Base-by-base conservation (phyloP, 495 filamentous ascomycete genomes). In the Halenospora varia region DNA sequence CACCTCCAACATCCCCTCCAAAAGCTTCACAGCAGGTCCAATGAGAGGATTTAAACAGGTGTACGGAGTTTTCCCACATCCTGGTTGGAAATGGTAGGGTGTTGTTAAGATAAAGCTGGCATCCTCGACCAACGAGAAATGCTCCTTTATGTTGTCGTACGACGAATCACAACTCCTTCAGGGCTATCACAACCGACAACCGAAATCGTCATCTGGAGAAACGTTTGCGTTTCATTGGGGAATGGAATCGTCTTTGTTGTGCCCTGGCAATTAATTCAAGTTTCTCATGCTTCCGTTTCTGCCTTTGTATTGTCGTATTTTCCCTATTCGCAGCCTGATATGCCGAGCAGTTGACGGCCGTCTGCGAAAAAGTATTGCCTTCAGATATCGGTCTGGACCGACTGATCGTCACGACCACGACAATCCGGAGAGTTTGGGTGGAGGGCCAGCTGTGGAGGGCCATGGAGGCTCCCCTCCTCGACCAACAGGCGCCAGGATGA, bases 1-100 rank as follows among this genome's bases (percentile, higher is more conserved):
- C 29, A 35, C 25, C 48, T 41, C 35, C n/a, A 10, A 17, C 17
- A 58, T 24, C 42, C 18, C 20, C 68, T 49, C 53, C 29, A 35
- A 35, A 6, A 35, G 6, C 4, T 35, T 35, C 6, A 13, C 29
- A 35, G 29, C 29, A 35, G 29, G 6, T 35, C 29, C 29, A 35
- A 35, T 35, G 6, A 35, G 29, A 13, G 29, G 6, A 35, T 35
- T 35, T 35, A 6, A 4, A 6, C 13, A 13, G 6, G 13, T 13
- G 13, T 13, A 35, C 29, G 29, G 29, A 35, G 29, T 13, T 35
- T 35, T 13, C 29, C 13, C 29, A 35, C 29, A 35, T 13, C 29
- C 29, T 35, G 29, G 29, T 6, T 13, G 13, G 29, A 4, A 6
- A 13, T 13, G 29, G 13, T 35, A 35, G 29, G 29, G 13, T 13